Conservation (phyloP, 2,329 filamentous ascomycete genomes). For the Cordyceps militaris region DNA sequence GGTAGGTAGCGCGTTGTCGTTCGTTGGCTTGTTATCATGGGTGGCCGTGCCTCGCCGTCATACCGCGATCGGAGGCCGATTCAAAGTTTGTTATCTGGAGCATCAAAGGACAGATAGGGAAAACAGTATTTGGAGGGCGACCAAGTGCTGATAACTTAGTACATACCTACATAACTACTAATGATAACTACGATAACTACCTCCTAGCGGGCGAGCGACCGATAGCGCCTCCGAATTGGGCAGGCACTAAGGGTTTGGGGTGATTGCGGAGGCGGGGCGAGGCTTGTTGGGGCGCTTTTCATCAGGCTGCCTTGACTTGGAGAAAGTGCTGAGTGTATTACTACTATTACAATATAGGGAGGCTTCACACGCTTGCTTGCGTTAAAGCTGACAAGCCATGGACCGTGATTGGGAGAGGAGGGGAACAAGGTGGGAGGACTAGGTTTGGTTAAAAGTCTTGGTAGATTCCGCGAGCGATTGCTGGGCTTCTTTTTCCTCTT, state of each 20-base stretch:
- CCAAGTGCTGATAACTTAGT: no score
- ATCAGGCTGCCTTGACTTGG: no score
- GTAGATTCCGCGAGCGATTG: not conserved
- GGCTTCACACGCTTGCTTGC: not conserved
- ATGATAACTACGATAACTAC: no score
- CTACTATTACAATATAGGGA: not conserved
- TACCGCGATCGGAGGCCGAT: not conserved
- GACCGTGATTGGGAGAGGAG: not conserved
- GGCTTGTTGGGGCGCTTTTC: not conserved
- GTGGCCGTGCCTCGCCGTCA: not conserved
- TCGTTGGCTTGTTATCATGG: no score
- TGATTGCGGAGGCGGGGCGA: conserved; percentile 7
- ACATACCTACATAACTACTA: no score
- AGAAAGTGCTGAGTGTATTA: not conserved
- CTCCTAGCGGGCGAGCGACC: not conserved
- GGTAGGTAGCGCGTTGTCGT: not conserved
- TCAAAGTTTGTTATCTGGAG: not conserved
- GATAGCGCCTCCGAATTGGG: conserved; percentile 1
- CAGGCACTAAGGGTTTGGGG: not conserved
- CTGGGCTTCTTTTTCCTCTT: not conserved
- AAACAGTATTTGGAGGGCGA: no score
- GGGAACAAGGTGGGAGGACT: not conserved
- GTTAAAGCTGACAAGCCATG: not conserved
- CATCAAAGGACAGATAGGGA: not conserved
- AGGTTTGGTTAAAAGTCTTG: not conserved